Conservation (phyloP, 2,329 filamentous ascomycete genomes). For the Fusarium phyllophilum region DNA sequence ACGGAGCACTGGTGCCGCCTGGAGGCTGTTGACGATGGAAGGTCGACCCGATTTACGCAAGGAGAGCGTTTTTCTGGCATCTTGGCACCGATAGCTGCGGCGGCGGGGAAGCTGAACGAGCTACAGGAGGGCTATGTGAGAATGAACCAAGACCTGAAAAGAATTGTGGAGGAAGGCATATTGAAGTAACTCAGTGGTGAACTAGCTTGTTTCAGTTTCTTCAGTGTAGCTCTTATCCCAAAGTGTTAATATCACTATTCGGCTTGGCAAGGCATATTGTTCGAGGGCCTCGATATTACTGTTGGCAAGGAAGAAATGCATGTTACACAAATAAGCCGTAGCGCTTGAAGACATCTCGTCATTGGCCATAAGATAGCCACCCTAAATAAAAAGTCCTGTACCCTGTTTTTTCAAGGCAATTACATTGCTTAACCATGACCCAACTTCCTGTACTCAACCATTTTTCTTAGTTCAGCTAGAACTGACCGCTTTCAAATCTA, state of each 20-base stretch:
- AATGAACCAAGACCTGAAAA: slow-evolving; percentile 5
- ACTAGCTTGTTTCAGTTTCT: too few relatives aligned
- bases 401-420: not conserved
- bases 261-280: too few relatives aligned
- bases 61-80: slow-evolving; percentile 7
- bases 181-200: too few relatives aligned
- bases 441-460: too few relatives aligned
- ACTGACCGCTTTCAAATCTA: too few relatives aligned
- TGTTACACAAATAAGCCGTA: not conserved
- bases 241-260: too few relatives aligned
- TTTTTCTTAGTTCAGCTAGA: too few relatives aligned
- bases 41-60: not conserved
- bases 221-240: too few relatives aligned
- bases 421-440: not conserved
- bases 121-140: not conserved
- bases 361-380: not conserved
- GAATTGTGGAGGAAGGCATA: not conserved
- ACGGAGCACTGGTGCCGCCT: slow-evolving; percentile 14
- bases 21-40: fast-evolving
- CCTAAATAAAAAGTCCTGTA: too few relatives aligned
- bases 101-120: not conserved
- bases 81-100: not conserved
- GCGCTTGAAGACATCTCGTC: not conserved
- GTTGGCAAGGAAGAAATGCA: not conserved
- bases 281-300: not conserved